A percentile compares a stretch with the other conserved stretches of the same genome.
Conservation (phyloP, 352 stramenopile genomes). For the Aphanomyces cochlioides region DNA sequence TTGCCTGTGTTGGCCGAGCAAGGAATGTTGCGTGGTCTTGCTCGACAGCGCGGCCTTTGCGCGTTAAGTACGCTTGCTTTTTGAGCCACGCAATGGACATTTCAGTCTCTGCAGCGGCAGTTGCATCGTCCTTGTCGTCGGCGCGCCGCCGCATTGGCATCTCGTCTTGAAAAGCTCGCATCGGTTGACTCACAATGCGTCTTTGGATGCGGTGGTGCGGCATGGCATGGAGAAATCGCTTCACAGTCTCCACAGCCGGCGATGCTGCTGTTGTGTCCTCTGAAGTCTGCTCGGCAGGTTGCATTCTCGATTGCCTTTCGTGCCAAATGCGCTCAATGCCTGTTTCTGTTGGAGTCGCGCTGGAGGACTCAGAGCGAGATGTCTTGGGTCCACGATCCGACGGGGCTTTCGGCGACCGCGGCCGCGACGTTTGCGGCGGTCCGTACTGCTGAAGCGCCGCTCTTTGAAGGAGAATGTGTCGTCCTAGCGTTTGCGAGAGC, state of each 20-base stretch:
- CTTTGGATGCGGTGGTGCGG: slow-evolving; percentile 7
- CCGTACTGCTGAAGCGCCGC: slow-evolving; percentile 9
- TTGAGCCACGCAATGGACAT: slow-evolving; percentile 10
- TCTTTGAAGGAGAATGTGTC: slow-evolving; percentile 21
- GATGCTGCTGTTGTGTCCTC: neutral
- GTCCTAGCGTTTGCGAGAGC: slow-evolving; percentile 22
- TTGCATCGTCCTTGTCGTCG: neutral
- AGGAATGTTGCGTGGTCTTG: slow-evolving; percentile 17
- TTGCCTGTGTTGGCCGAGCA: slow-evolving; percentile 29
- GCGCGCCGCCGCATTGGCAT: neutral
- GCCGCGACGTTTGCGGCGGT: neutral
- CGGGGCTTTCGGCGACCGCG: neutral
- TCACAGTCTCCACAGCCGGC: slow-evolving; percentile 12
- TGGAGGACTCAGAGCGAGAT: neutral
- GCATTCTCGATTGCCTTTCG: neutral
- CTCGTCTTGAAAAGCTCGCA: neutral
- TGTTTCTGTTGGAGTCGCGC: neutral
- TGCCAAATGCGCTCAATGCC: neutral
- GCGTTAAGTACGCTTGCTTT: slow-evolving; percentile 19
- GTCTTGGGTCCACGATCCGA: neutral
- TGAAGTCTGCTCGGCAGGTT: neutral
- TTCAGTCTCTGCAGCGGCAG: neutral
- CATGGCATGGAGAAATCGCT: slow-evolving; percentile 2
- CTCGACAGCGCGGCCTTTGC: slow-evolving; percentile 32
- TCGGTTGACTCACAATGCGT: slow-evolving; percentile 11